Evolutionary conservation across 352 stramenopile genomes (phyloP).

Genomic region (Pythium rhizo-oryzae): DNA sequence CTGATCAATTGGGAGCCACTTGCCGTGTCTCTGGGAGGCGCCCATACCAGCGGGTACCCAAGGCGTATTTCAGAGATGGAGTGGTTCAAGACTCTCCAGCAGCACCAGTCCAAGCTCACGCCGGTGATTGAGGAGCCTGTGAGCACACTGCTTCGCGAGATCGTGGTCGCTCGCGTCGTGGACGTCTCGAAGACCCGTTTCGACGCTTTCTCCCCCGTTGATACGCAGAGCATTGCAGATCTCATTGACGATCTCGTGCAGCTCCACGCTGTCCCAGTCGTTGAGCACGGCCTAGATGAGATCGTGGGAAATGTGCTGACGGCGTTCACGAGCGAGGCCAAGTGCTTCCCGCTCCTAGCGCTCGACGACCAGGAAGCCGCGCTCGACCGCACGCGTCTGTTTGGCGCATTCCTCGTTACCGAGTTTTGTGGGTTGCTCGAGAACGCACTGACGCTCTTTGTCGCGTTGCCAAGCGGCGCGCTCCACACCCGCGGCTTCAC

Average conservation of each 20-base stretch:
- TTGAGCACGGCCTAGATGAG: slow-evolving; percentile 33
- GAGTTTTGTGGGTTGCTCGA: slow-evolving; percentile 62
- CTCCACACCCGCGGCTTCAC: slow-evolving; percentile 46
- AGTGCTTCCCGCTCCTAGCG: slow-evolving; percentile 45
- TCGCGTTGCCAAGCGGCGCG: slow-evolving; percentile 41
- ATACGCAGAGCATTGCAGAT: slow-evolving; percentile 51
- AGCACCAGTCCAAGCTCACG: slow-evolving; percentile 27
- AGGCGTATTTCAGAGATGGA: slow-evolving; percentile 40
- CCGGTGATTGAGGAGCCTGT: slow-evolving; percentile 33
- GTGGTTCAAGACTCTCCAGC: slow-evolving; percentile 56
- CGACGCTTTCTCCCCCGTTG: slow-evolving; percentile 59
- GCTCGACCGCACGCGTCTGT: slow-evolving; percentile 19
- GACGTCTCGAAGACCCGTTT: slow-evolving; percentile 47
- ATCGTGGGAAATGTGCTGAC: slow-evolving; percentile 36
- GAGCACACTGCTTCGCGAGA: slow-evolving; percentile 51
- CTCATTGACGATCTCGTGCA: slow-evolving; percentile 58
- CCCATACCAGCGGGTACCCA: not conserved
- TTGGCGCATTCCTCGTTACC: slow-evolving; percentile 47
- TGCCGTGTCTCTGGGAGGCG: slow-evolving; percentile 24
- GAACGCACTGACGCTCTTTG: slow-evolving; percentile 69
- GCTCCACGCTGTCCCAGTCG: slow-evolving; percentile 29
- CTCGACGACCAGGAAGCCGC: slow-evolving; percentile 28
- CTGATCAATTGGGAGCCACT: slow-evolving; percentile 72
- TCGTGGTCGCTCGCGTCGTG: slow-evolving; percentile 47
- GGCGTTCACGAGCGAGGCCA: slow-evolving; percentile 40